Evolutionary conservation across 75 land plant genomes (phyloP).

Genomic region (Adiantum capillusveneris): DNA sequence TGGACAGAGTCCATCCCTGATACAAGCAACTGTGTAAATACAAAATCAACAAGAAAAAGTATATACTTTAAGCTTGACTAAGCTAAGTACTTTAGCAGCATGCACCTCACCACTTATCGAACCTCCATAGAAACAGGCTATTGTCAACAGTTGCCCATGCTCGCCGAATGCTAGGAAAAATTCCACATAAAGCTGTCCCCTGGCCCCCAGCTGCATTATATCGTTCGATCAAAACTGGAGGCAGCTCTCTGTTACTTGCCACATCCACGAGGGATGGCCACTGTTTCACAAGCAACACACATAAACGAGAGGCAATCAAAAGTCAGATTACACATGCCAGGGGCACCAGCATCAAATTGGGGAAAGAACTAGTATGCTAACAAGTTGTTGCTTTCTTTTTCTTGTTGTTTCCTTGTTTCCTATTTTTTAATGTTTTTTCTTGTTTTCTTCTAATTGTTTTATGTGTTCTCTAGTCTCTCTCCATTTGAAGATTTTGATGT

Average conservation of each 20-base stretch:
- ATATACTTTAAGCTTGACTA: neutral
- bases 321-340: too few relatives aligned
- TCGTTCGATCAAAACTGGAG: conserved; percentile 75
- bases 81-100: neutral
- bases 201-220: conserved; percentile 97
- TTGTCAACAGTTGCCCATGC: conserved; percentile 99
- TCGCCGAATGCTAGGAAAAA: conserved; percentile 90
- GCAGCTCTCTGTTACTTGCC: conserved; percentile 74
- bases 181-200: conserved; percentile 93
- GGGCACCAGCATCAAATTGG: too few relatives aligned
- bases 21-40: neutral
- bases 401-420: too few relatives aligned
- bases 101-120: conserved; percentile 77
- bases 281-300: conserved; percentile 50
- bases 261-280: conserved; percentile 94
- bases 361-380: too few relatives aligned
- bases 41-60: neutral
- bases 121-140: conserved; percentile 94
- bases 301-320: too few relatives aligned
- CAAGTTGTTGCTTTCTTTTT: too few relatives aligned
- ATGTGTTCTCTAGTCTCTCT: too few relatives aligned
- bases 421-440: too few relatives aligned
- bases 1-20: conserved; percentile 92
- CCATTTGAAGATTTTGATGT: too few relatives aligned
- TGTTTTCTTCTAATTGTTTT: too few relatives aligned